Percentiles rank a stretch among this genome's conserved stretches.
These are phyloP conservation scores for Quercus suber DNA, from an alignment of 306 rosid species.

Conservation along the genomic window DNA sequence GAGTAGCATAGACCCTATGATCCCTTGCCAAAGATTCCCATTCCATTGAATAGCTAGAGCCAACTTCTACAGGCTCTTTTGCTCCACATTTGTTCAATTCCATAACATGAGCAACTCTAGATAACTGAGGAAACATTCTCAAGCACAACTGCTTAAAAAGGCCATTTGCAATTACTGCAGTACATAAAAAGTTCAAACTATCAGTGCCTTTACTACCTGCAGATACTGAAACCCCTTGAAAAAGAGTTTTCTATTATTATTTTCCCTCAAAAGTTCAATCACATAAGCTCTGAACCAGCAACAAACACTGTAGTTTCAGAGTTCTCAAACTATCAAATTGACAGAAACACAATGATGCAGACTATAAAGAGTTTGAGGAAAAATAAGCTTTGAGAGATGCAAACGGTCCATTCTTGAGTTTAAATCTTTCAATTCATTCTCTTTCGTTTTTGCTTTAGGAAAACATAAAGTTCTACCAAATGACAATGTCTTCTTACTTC, in stretches of 20 bases:
- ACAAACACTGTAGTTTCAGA: background rate
- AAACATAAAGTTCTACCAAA: background rate
- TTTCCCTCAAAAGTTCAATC: background rate
- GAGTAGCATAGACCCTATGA: conserved; percentile 56
- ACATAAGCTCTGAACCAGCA: background rate
- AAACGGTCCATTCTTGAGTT: too few species aligned
- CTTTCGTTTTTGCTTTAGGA: background rate
- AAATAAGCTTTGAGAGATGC: too few species aligned
- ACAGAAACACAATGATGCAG: background rate
- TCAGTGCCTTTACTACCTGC: conserved; percentile 2
- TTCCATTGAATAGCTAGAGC: conserved; percentile 61
- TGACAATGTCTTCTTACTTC: background rate
- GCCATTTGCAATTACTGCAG: conserved; percentile 70
- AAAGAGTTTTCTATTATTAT: background rate
- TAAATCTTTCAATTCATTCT: background rate
- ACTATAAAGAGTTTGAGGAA: background rate
- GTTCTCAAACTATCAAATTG: background rate
- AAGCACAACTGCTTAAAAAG: conserved; percentile 76
- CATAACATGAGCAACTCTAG: conserved; percentile 43
- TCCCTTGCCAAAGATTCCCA: conserved; percentile 52
- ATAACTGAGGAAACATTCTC: conserved; percentile 80
- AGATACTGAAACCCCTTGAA: background rate
- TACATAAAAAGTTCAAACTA: conserved; percentile 23
- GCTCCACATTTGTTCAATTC: conserved; percentile 44
- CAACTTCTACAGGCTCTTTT: conserved; percentile 46